Conservation (phyloP, 306 rosid species). For the Lathyrus aphaca region DNA sequence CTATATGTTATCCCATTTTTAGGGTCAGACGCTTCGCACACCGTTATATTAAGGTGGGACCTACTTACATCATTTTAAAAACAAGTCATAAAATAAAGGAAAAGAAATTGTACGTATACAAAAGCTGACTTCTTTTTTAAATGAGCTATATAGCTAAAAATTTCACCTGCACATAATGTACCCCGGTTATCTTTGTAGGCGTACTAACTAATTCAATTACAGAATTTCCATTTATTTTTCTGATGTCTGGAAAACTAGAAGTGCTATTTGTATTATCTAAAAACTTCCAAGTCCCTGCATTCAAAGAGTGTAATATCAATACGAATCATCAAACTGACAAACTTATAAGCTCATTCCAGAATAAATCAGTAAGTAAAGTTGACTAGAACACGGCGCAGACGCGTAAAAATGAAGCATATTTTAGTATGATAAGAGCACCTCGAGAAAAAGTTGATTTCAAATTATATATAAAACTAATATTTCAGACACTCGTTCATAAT, state of each 20-base stretch:
- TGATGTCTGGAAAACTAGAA: conserved; percentile 81
- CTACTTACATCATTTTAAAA: conserved; percentile 13
- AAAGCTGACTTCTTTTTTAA: conserved; percentile 35
- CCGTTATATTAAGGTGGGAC: neutral
- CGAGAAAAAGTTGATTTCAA: neutral
- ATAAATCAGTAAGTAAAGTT: conserved; percentile 18
- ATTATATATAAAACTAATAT: neutral
- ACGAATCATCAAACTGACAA: conserved; percentile 28
- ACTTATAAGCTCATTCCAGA: conserved; percentile 22
- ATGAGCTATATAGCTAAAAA: conserved; percentile 34
- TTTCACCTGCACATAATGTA: conserved; percentile 97
- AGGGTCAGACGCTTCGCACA: no score
- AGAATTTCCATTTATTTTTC: conserved; percentile 79
- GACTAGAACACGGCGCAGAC: conserved; percentile 12
- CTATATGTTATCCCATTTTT: no score
- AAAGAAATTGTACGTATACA: neutral
- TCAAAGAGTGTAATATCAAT: conserved; percentile 37
- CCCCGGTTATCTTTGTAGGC: conserved; percentile 92
- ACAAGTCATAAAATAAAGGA: conserved; percentile 14
- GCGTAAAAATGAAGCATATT: conserved; percentile 31
- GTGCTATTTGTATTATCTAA: conserved; percentile 74
- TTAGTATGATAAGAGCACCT: conserved; percentile 14
- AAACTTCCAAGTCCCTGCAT: conserved; percentile 92
- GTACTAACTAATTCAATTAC: conserved; percentile 87
- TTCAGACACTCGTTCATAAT: neutral